A percentile compares a stretch with the other conserved stretches of the same genome.
phyloP scores from a whole-genome alignment of 2,329 filamentous ascomycete species.

The Aureobasidium sp. region DNA sequence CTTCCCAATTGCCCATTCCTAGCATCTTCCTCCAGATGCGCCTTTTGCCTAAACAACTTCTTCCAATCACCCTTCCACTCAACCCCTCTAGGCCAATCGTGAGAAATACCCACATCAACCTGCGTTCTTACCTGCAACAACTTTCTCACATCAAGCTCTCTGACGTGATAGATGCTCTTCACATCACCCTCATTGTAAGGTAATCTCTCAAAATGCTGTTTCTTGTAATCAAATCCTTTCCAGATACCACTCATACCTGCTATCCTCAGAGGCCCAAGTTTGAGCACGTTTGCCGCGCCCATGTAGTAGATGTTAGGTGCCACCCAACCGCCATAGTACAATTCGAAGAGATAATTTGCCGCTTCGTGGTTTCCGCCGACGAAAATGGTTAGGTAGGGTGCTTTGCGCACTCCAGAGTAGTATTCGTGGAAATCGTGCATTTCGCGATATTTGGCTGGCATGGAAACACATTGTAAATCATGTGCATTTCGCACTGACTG shows the following conservation, averaged over 20 bases:
- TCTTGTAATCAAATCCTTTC: slow-evolving; percentile 83
- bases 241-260: slow-evolving; percentile 89
- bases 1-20: slow-evolving; percentile 68
- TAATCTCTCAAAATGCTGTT: slow-evolving; percentile 73
- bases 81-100: slow-evolving; percentile 86
- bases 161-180: slow-evolving; percentile 77
- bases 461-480: slow-evolving; percentile 82
- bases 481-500: slow-evolving; percentile 79
- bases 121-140: slow-evolving; percentile 73
- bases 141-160: slow-evolving; percentile 87
- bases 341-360: slow-evolving; percentile 78
- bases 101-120: slow-evolving; percentile 83
- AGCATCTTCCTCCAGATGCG: slow-evolving; percentile 67
- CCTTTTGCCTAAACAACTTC: slow-evolving; percentile 64
- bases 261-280: slow-evolving; percentile 76
- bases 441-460: slow-evolving; percentile 76
- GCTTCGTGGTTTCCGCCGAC: slow-evolving; percentile 95
- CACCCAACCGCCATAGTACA: slow-evolving; percentile 96
- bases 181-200: slow-evolving; percentile 73
- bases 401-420: slow-evolving; percentile 68
- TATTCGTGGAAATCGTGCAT: slow-evolving; percentile 93
- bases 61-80: slow-evolving; percentile 67
- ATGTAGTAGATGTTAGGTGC: slow-evolving; percentile 97
- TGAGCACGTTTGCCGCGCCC: slow-evolving; percentile 82
- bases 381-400: slow-evolving; percentile 87